A percentile compares a stretch with the other conserved stretches of the same genome.
Conservation (phyloP, 306 rosid genomes). For the Purshia tridentata region DNA sequence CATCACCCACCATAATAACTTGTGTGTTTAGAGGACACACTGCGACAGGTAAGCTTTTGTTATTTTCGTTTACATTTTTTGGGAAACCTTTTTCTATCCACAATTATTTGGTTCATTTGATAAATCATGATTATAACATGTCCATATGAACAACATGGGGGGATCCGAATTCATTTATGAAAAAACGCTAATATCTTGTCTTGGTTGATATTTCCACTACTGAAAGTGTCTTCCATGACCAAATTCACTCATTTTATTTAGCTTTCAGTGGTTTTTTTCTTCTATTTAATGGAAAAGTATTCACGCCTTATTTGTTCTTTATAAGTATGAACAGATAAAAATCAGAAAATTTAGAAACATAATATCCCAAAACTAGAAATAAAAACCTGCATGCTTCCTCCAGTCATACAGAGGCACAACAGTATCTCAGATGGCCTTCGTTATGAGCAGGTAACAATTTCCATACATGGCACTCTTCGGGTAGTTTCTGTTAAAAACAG, state of each 20-base stretch:
- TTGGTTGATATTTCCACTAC: not conserved
- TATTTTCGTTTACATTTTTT: too few relatives aligned
- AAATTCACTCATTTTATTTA: not conserved
- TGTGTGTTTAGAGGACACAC: too few relatives aligned
- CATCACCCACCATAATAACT: too few relatives aligned
- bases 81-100: too few relatives aligned
- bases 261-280: not conserved
- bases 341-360: not conserved
- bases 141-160: not conserved
- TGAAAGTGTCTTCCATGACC: not conserved
- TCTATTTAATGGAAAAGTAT: too few relatives aligned
- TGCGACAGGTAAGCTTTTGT: too few relatives aligned
- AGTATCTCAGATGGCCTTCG: not conserved
- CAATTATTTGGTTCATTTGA: too few relatives aligned
- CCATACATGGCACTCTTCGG: not conserved
- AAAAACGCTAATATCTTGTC: not conserved
- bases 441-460: not conserved
- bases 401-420: not conserved
- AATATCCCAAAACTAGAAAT: not conserved
- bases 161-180: not conserved
- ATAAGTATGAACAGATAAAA: not conserved
- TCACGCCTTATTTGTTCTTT: not conserved
- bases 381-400: constrained; percentile 8
- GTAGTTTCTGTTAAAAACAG: not conserved
- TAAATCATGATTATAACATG: not conserved